Evolutionary conservation across 805 yeast species (phyloP).

Genomic region (Kodamaea kaohsiungensis): DNA sequence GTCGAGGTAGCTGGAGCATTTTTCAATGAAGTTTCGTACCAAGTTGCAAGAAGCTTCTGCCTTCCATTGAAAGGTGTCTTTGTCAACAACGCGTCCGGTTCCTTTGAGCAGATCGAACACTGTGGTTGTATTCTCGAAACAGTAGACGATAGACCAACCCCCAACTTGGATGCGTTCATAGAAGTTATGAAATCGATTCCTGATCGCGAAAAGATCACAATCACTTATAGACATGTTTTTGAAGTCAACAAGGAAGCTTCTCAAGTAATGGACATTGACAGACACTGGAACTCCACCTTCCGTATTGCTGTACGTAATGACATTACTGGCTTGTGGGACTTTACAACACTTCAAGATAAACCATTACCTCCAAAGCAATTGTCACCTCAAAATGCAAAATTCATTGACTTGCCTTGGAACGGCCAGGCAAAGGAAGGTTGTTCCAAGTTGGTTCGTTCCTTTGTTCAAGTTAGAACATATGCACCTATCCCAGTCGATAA

Average conservation of each 20-base stretch:
- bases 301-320: slow-evolving; percentile 65
- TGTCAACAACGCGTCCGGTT: slow-evolving; percentile 73
- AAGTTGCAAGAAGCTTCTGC: slow-evolving; percentile 81
- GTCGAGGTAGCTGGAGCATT: slow-evolving; percentile 85
- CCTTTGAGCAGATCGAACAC: slow-evolving; percentile 62
- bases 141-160: slow-evolving; percentile 71
- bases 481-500: slow-evolving; percentile 78
- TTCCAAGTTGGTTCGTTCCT: slow-evolving; percentile 59
- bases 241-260: slow-evolving; percentile 76
- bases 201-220: slow-evolving; percentile 69
- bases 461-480: slow-evolving; percentile 67
- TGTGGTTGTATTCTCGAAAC: slow-evolving; percentile 82
- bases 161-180: slow-evolving; percentile 72
- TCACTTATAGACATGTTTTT: slow-evolving; percentile 72
- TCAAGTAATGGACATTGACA: slow-evolving; percentile 69
- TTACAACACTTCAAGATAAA: slow-evolving; percentile 52
- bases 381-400: slow-evolving; percentile 64
- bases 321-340: slow-evolving; percentile 58
- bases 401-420: slow-evolving; percentile 66
- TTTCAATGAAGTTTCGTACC: slow-evolving; percentile 83
- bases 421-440: slow-evolving; percentile 44
- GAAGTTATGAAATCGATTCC: slow-evolving; percentile 79
- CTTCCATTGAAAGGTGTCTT: slow-evolving; percentile 85
- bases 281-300: slow-evolving; percentile 81
- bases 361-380: slow-evolving; percentile 57